Evolutionary conservation across 176 grass and related monocot species (phyloP).

Genomic region (Tillandsia leiboldiana): DNA sequence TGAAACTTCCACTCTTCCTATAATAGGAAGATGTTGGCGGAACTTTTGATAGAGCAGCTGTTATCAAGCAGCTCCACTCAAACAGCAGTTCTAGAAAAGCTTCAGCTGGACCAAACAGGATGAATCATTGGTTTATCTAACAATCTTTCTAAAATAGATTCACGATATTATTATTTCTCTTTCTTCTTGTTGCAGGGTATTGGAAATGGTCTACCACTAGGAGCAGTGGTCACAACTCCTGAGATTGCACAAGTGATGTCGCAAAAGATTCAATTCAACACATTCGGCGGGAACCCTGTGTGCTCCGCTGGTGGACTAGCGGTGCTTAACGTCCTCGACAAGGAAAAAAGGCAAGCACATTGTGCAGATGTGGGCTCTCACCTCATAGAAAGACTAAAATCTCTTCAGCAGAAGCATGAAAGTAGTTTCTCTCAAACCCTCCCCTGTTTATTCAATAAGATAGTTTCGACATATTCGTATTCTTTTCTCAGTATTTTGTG

Average conservation of each 20-base stretch:
- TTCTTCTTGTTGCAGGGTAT: conserved; percentile 51
- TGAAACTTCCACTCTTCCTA: too few relatives aligned
- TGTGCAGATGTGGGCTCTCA: conserved; percentile 72
- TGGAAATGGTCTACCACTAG: conserved; percentile 84
- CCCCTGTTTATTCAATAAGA: not conserved
- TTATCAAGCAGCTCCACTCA: too few relatives aligned
- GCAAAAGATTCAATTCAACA: conserved; percentile 93
- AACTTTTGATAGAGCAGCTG: too few relatives aligned
- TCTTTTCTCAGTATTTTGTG: not conserved
- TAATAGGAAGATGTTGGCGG: too few relatives aligned
- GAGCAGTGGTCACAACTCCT: conserved; percentile 85
- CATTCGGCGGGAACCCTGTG: conserved; percentile 91
- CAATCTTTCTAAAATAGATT: not conserved
- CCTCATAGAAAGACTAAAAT: conserved; percentile 64
- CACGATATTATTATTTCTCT: conserved; percentile 1
- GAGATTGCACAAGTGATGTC: conserved; percentile 77
- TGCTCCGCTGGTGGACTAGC: conserved; percentile 86
- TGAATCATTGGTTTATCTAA: too few relatives aligned
- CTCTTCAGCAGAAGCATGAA: conserved; percentile 88
- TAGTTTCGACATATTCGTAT: not conserved
- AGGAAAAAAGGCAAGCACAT: conserved; percentile 75
- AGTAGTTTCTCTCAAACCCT: conserved; percentile 33
- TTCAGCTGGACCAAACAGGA: too few relatives aligned
- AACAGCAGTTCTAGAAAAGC: too few relatives aligned
- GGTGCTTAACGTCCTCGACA: conserved; percentile 88